These are phyloP conservation scores for Paspalum notatum DNA, from an alignment of 176 grass and related monocot species.

Conservation along the genomic window DNA sequence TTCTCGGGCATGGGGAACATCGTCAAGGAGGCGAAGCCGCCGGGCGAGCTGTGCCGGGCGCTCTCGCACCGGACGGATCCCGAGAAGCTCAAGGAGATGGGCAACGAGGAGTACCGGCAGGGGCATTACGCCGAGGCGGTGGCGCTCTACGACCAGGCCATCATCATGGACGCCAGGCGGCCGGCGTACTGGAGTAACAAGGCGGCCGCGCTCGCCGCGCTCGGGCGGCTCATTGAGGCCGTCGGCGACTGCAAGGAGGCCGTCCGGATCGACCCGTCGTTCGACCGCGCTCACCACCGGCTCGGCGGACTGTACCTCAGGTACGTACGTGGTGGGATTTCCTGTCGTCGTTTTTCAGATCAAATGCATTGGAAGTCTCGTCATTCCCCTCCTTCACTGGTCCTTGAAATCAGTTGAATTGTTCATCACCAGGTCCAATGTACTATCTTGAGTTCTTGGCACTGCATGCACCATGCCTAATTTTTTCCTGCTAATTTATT, in stretches of 20 bases:
- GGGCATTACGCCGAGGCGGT: slow-evolving; percentile 80
- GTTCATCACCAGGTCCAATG: not conserved
- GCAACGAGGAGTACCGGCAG: slow-evolving; percentile 90
- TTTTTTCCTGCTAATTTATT: slow-evolving; percentile 3
- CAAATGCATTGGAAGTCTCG: not conserved
- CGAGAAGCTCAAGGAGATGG: slow-evolving; percentile 96
- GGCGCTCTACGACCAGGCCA: slow-evolving; percentile 88
- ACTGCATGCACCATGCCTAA: not conserved
- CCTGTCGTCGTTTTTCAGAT: not conserved
- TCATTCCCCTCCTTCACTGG: not conserved
- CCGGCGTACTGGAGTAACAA: slow-evolving; percentile 87
- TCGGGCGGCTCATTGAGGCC: slow-evolving; percentile 73
- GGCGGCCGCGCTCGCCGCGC: slow-evolving; percentile 73
- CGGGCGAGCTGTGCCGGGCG: slow-evolving; percentile 59
- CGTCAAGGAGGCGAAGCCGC: slow-evolving; percentile 28
- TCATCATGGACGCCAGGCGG: slow-evolving; percentile 63
- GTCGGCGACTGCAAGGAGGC: slow-evolving; percentile 85
- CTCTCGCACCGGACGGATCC: slow-evolving; percentile 68
- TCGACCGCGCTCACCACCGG: slow-evolving; percentile 71
- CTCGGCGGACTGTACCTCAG: slow-evolving; percentile 83
- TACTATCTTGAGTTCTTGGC: not conserved
- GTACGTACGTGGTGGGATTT: slow-evolving; percentile 38
- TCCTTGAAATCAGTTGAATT: not conserved
- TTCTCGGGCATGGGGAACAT: slow-evolving; percentile 57
- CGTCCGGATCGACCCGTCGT: slow-evolving; percentile 70